Conservation (phyloP, 371 early-diverging fungal species). For the Catenaria anguillulae region DNA sequence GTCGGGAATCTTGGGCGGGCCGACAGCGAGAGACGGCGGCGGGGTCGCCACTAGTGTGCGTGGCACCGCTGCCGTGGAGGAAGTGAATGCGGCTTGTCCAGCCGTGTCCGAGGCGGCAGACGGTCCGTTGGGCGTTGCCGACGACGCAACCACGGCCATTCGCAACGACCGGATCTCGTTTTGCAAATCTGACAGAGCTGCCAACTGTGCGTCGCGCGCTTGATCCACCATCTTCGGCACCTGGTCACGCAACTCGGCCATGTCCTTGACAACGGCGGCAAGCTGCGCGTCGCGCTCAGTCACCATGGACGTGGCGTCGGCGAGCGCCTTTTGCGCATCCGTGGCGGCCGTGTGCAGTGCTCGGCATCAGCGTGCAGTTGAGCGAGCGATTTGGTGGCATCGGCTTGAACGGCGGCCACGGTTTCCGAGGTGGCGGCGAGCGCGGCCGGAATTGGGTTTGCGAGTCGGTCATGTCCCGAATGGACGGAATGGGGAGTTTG, state of each 20-base stretch:
- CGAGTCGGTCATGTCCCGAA: not conserved
- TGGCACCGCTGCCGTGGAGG: too few species aligned
- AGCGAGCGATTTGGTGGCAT: not conserved
- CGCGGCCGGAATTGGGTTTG: not conserved
- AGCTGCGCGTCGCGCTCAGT: not conserved
- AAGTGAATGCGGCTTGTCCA: too few species aligned
- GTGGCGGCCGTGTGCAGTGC: not conserved
- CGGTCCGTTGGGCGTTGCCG: conserved; percentile 1
- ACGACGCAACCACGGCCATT: conserved; percentile 15
- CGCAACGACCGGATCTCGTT: conserved; percentile 16
- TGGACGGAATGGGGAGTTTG: not conserved
- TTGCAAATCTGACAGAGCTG: conserved; percentile 14
- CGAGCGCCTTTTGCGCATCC: not conserved
- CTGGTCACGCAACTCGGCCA: not conserved
- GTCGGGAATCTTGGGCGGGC: not conserved
- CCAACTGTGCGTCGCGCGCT: conserved; percentile 9
- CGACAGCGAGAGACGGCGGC: not conserved
- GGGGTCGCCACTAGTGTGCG: not conserved
- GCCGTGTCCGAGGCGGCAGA: too few species aligned
- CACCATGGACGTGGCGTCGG: too few species aligned
- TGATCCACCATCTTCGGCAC: not conserved
- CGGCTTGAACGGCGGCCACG: not conserved
- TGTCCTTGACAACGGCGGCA: not conserved
- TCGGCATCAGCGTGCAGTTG: not conserved
- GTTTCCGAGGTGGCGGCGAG: not conserved